Base-by-base conservation (phyloP, 2,329 filamentous ascomycete species). In the Aureobasidium mangrovei region DNA sequence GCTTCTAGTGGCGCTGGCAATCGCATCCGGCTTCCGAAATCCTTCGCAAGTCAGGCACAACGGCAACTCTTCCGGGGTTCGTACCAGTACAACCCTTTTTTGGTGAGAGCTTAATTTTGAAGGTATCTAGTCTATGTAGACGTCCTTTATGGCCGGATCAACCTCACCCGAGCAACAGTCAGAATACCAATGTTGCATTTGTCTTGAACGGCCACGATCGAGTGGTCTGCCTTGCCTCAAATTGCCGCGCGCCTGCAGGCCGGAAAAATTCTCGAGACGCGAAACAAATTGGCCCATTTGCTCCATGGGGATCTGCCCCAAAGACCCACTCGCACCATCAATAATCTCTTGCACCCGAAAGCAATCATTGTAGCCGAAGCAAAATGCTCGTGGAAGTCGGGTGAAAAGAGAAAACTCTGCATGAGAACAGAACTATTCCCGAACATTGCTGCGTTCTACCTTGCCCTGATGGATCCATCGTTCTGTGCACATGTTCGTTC, bases 1-100 rank as follows among this genome's bases (percentile, higher is more conserved):
- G 47, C 38, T 41, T 27, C 35, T 52, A 36, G 28, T 52, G 47
- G 47, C 47, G 47, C 47, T 32, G 28, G 24, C 31, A 42, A 52
- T 40, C 43, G 35, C 28, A 8, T 42, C 47, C 47, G 47, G 8
- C 4, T 41, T 35, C 47, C 47, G 47, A 35, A 35, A 52, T 35
- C 18, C 36, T 52, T 33, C 18, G 26, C n/a, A 2, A 5, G 47
- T 24, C 36, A 52, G 10, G 12, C 29, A 28, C 28, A 35, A 42
- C 39, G 29, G 24, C 7, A 52, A 42, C 38, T 52, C 24, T 41
- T 33, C 42, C 27, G 35, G 36, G 12, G 18, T n/a, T n/a, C 7
- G 39, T 24, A 48, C 35, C 10, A 18, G 5, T 9, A 49, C 27
- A n/a, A 31, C 40, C 31, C 27, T n/a, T 18, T 40, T 24, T 32